phyloP scores from a whole-genome alignment of 73 alveolate genomes.

The Paramecium biaurelia region DNA sequence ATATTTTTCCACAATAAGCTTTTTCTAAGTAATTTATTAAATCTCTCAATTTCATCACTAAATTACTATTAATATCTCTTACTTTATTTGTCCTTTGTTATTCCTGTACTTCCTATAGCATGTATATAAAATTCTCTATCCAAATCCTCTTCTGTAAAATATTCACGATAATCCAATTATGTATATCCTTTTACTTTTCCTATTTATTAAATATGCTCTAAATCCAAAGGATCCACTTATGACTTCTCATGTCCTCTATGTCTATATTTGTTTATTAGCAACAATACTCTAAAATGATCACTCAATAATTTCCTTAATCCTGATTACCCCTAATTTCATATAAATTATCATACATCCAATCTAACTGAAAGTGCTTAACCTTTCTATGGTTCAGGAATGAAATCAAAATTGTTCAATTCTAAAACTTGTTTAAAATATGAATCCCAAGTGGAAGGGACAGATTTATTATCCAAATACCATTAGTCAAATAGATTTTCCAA shows the following conservation, averaged over 20 bases:
- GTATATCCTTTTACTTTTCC: background rate
- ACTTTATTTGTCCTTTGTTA: constrained; percentile 29
- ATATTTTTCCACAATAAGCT: constrained; percentile 81
- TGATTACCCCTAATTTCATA: background rate
- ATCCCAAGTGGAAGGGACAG: constrained; percentile 82
- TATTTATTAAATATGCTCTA: background rate
- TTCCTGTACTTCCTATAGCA: constrained; percentile 42
- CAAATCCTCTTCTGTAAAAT: constrained; percentile 80
- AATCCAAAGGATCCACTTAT: constrained; percentile 78
- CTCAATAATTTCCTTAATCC: constrained; percentile 44
- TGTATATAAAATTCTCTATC: constrained; percentile 75
- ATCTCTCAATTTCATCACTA: constrained; percentile 75
- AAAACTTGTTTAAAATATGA: constrained; percentile 71
- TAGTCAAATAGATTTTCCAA: constrained; percentile 75
- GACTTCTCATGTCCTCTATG: constrained; percentile 84
- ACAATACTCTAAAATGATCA: constrained; percentile 72
- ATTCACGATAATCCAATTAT: background rate
- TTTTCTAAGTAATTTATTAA: constrained; percentile 69
- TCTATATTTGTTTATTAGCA: constrained; percentile 71
- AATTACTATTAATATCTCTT: background rate
- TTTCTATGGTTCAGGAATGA: background rate
- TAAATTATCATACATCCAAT: constrained; percentile 28
- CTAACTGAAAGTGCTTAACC: constrained; percentile 24
- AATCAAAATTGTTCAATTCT: constrained; percentile 26
- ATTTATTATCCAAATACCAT: constrained; percentile 73